Percentiles rank a stretch among this genome's conserved stretches.
Conservation (phyloP, 768 basidiomycete genomes). For the Inosperma sp. region DNA sequence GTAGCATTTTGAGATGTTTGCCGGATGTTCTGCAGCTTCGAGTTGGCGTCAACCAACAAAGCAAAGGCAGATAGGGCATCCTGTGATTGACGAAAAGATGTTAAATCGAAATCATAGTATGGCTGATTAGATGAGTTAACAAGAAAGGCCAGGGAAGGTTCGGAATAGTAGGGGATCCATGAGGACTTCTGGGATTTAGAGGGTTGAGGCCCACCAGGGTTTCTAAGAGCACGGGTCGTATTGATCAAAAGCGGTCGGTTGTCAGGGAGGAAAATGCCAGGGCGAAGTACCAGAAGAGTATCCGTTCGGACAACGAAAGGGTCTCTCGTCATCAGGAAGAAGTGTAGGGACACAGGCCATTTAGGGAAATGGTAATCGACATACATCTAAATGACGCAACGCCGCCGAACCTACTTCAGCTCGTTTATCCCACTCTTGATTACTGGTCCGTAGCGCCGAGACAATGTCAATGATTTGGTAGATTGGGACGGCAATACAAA, state of each 20-base stretch:
- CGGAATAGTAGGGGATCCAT: background rate
- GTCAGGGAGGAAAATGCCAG: background rate
- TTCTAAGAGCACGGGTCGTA: background rate
- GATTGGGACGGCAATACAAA: too few relatives aligned
- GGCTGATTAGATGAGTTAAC: background rate
- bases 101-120: background rate
- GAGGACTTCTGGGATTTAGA: background rate
- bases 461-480: too few relatives aligned
- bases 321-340: background rate
- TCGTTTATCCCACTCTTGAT: too few relatives aligned
- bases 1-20: too few relatives aligned
- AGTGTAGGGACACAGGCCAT: background rate
- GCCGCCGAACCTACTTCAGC: background rate
- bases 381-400: background rate
- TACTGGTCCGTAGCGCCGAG: too few relatives aligned
- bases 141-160: background rate
- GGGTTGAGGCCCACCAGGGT: background rate
- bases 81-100: background rate
- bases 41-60: background rate
- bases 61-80: background rate
- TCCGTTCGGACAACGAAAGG: background rate
- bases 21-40: background rate
- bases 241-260: conserved; percentile 1
- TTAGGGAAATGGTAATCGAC: background rate
- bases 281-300: background rate